These are phyloP conservation scores for Hanseniaspora occidentalis DNA, from an alignment of 805 yeast species.

Conservation along the genomic window DNA sequence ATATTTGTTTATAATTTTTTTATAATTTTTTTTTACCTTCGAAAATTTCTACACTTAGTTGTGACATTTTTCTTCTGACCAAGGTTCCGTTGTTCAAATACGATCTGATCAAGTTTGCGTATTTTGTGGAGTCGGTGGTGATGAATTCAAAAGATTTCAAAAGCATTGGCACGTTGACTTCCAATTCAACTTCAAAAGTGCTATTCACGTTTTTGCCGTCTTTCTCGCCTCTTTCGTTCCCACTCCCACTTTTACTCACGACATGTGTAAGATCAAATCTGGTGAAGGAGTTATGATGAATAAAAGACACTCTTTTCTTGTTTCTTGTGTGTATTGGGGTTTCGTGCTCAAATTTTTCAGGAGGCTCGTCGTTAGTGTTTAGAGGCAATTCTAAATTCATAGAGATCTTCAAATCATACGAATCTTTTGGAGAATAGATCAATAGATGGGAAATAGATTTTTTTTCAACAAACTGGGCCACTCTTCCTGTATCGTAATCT, in stretches of 20 bases:
- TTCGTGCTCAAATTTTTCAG: constrained; percentile 39
- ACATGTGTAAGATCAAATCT: constrained; percentile 64
- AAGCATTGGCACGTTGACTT: constrained; percentile 33
- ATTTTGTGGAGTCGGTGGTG: constrained; percentile 36
- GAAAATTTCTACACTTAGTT: constrained; percentile 23
- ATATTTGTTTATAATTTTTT: constrained; percentile 4
- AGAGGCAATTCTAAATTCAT: constrained; percentile 66
- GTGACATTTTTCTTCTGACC: constrained; percentile 24
- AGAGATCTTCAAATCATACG: constrained; percentile 67
- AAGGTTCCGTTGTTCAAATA: constrained; percentile 49
- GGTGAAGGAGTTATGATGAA: constrained; percentile 64
- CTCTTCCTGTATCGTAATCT: constrained; percentile 55
- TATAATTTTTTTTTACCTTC: constrained; percentile 25
- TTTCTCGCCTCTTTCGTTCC: constrained; percentile 9
- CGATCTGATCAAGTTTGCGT: constrained; percentile 45
- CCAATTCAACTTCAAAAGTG: constrained; percentile 38
- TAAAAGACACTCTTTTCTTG: constrained; percentile 61
- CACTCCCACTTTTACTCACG: constrained; percentile 6
- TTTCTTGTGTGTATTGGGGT: constrained; percentile 47
- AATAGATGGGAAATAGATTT: constrained; percentile 60
- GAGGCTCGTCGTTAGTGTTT: constrained; percentile 35
- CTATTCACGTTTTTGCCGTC: constrained; percentile 15
- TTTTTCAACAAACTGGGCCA: constrained; percentile 59
- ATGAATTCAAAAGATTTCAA: constrained; percentile 29
- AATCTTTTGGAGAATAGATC: constrained; percentile 62